Evolutionary conservation across 805 yeast species (phyloP), one percentile per base, ranked within the genome.

Genomic region (Candida silvatica): DNA sequence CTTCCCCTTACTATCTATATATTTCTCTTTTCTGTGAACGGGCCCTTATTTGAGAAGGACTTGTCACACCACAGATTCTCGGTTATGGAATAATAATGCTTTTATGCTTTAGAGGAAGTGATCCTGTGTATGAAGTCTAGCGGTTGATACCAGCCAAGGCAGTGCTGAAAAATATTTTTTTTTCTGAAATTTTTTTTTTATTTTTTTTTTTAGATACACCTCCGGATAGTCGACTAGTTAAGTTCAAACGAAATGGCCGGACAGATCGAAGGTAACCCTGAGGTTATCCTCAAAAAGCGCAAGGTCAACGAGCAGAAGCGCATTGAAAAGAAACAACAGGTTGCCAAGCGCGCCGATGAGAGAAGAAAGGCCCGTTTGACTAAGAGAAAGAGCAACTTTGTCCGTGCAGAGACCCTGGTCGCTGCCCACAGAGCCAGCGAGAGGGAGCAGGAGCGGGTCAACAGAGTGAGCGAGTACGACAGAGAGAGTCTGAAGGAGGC

Each of bases 281-380:
- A 83, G 56, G 68, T 83, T 37, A 72, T 83, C 46, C 67, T 83
- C 42, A 75, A 77, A 52, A 83, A 82, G 64, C 75, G 94, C 61
- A 83, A 81, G 64, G 73, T 80, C 52, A 81, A 80, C 40, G 90
- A 82, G 55, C 66, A 80, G 56, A 64, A 77, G 45, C 71, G 87
- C 55, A 48, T 81, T 36, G 83, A 78, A 55, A 82, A 79, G 51
- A 90, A 80, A 56, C 82, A 78, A 44, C 67, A 68, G 37, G 7
- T 12, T 26, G 16, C 16, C 7, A 77, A 78, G 12, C 66, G 66
- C 42, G 59, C 64, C 47, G 63, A 61, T 29, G 67, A 66, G 36
- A 67, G 62, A 32, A 65, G 62, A 42, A 59, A 66, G 40, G 58
- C 58, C 43, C 64, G 63, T 53, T 68, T 65, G 43, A 58, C 55